Conservation (phyloP, 2,329 filamentous ascomycete genomes). For the Lachnellula subtilissima region DNA sequence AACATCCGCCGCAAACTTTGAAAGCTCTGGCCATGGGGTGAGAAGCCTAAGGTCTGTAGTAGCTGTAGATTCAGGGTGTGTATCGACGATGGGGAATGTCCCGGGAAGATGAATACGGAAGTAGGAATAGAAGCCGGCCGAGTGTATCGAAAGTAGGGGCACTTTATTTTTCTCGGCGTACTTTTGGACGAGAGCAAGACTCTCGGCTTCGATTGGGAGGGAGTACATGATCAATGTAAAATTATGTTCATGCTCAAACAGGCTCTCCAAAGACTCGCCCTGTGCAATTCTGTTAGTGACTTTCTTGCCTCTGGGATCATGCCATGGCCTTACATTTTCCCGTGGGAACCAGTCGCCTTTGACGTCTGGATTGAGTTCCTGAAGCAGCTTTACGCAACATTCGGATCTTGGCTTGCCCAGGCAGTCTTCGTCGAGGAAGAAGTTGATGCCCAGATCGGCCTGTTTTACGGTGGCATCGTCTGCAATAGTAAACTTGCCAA, state of each 20-base stretch:
- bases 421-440: conserved; percentile 80
- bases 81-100: conserved; percentile 91
- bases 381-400: conserved; percentile 69
- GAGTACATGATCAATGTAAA: conserved; percentile 59
- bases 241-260: conserved; percentile 33
- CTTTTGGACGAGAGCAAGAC: conserved; percentile 45
- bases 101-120: conserved; percentile 74
- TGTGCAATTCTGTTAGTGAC: conserved; percentile 14
- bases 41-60: conserved; percentile 81
- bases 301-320: neutral
- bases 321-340: conserved; percentile 34
- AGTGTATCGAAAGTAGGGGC: conserved; percentile 78
- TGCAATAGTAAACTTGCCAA: conserved; percentile 87
- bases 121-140: conserved; percentile 85
- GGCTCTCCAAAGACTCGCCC: conserved; percentile 26
- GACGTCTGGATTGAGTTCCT: conserved; percentile 91
- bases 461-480: conserved; percentile 75
- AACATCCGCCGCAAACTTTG: conserved; percentile 60
- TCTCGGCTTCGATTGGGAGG: conserved; percentile 50
- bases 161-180: conserved; percentile 54
- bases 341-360: conserved; percentile 65
- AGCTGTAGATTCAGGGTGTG: conserved; percentile 83
- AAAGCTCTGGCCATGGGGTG: conserved; percentile 79
- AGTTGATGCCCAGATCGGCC: conserved; percentile 88
- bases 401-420: conserved; percentile 74